phyloP scores from a whole-genome alignment of 257 asterid genomes.

The Marsdenia floribunda region DNA sequence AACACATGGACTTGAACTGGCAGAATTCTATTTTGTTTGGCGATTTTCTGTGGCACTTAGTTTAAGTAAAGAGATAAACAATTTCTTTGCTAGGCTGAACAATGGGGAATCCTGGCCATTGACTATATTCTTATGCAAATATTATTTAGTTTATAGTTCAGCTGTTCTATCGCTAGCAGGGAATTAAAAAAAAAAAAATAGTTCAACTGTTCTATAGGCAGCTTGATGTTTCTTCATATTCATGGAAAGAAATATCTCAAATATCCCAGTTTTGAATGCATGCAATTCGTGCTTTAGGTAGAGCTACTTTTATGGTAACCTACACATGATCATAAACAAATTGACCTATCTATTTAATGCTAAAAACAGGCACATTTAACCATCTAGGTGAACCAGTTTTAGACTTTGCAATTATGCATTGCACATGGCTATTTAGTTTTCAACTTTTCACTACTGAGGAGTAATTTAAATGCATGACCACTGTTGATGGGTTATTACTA shows the following conservation, averaged over 20 bases:
- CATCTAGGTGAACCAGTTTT: neutral
- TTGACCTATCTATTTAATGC: neutral
- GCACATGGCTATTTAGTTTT: neutral
- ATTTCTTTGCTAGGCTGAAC: neutral
- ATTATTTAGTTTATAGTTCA: neutral
- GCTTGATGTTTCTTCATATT: neutral
- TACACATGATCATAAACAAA: neutral
- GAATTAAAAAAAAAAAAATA: no score
- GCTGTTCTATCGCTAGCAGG: neutral
- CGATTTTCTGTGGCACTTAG: neutral
- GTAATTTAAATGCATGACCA: neutral
- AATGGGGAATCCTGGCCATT: neutral
- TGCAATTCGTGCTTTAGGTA: neutral
- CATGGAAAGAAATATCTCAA: neutral
- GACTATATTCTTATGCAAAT: neutral
- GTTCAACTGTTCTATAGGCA: neutral
- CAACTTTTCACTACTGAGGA: neutral
- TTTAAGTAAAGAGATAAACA: neutral
- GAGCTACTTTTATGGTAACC: neutral
- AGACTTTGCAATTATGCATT: neutral
- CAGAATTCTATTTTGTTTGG: neutral
- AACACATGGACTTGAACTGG: neutral
- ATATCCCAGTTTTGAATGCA: slow-evolving; percentile 1
- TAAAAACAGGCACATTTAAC: neutral
- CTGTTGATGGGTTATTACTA: neutral